Conservation (phyloP, 148 eudicot genomes). For the Chenopodium berlandieri region DNA sequence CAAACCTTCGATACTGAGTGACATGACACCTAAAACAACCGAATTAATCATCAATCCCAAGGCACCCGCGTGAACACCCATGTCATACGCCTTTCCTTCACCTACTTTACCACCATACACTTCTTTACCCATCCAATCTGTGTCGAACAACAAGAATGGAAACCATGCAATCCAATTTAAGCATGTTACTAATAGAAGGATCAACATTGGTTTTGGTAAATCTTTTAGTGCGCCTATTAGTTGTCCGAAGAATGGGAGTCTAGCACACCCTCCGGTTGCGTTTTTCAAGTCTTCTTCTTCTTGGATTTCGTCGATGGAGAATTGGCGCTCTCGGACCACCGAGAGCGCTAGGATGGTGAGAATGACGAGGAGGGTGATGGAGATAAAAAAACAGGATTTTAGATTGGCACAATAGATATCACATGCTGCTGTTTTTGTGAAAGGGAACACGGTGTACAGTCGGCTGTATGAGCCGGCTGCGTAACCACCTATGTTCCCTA, state of each 20-base stretch:
- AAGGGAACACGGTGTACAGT: slow-evolving; percentile 40
- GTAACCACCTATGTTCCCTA: slow-evolving; percentile 53
- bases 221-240: slow-evolving; percentile 42
- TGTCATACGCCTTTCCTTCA: slow-evolving; percentile 37
- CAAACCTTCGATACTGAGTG: slow-evolving; percentile 34
- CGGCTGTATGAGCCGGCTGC: slow-evolving; percentile 44
- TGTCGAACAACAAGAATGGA: slow-evolving; percentile 52
- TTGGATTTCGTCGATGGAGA: slow-evolving; percentile 25
- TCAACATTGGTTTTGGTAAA: slow-evolving; percentile 50
- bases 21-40: slow-evolving; percentile 32
- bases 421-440: slow-evolving; percentile 47
- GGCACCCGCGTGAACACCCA: slow-evolving; percentile 45
- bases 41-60: slow-evolving; percentile 49
- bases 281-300: slow-evolving; percentile 15
- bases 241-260: slow-evolving; percentile 43
- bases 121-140: slow-evolving; percentile 68
- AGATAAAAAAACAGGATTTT: slow-evolving; percentile 49
- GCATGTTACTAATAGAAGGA: slow-evolving; percentile 45
- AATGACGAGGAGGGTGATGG: slow-evolving; percentile 34
- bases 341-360: slow-evolving; percentile 35
- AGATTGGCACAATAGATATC: slow-evolving; percentile 55
- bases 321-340: slow-evolving; percentile 31
- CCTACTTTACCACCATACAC: slow-evolving; percentile 54
- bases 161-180: slow-evolving; percentile 72
- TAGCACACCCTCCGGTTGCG: background rate